Conservation (phyloP, 2,329 filamentous ascomycete genomes). For the Fusarium algeriense region DNA sequence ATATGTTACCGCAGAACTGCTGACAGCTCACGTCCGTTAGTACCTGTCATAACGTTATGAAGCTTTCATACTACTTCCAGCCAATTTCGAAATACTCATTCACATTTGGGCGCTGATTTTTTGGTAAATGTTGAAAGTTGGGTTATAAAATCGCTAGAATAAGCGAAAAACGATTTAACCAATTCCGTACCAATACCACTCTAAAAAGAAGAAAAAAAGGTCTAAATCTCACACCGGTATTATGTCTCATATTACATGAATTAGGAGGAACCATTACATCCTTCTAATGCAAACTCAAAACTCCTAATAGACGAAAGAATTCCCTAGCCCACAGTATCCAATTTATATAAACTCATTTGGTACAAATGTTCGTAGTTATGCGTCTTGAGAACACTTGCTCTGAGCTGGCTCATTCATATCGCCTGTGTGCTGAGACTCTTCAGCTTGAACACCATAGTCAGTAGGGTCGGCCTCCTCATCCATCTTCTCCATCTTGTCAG, state of each 20-base stretch:
- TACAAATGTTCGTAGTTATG: slow-evolving; percentile 2
- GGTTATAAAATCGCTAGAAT: background rate
- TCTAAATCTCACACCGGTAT: background rate
- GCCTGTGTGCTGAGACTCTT: slow-evolving; percentile 27
- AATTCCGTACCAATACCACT: background rate
- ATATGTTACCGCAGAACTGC: background rate
- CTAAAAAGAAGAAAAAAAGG: background rate
- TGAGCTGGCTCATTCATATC: slow-evolving; percentile 4
- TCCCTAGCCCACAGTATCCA: background rate
- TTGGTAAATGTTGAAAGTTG: background rate
- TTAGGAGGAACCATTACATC: background rate
- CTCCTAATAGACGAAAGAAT: background rate
- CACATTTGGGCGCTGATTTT: background rate
- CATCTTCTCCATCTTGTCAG: slow-evolving; percentile 25
- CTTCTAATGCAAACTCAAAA: background rate
- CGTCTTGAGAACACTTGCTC: background rate
- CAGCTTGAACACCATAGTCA: slow-evolving; percentile 29
- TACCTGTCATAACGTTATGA: no score
- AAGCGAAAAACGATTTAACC: background rate
- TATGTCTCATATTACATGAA: background rate
- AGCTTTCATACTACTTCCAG: background rate
- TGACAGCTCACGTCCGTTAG: background rate
- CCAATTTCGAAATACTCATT: background rate
- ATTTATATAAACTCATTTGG: no score
- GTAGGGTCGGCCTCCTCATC: slow-evolving; percentile 37